Evolutionary conservation across 2,329 filamentous ascomycete genomes (phyloP).

Genomic region (Fusarium cyanostomum): DNA sequence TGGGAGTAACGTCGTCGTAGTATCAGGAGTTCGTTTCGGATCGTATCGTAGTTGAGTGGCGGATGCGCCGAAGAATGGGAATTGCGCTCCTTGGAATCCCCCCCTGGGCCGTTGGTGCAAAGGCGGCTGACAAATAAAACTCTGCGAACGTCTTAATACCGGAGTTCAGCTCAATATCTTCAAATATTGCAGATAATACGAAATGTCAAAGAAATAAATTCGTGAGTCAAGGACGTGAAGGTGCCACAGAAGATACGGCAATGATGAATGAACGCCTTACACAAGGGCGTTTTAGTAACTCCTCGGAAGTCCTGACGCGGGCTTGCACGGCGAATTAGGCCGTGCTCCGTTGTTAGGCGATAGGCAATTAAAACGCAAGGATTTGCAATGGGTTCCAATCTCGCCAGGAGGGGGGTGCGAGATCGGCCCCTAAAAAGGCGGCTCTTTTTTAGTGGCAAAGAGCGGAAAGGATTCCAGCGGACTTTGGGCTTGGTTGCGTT

Average conservation of each 20-base stretch:
- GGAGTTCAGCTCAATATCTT: background rate
- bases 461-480: no score
- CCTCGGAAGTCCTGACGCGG: conserved; percentile 32
- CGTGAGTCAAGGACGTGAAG: background rate
- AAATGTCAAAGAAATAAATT: background rate
- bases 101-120: conserved; percentile 11
- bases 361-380: conserved; percentile 46
- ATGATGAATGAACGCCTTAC: conserved; percentile 2
- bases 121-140: conserved; percentile 40
- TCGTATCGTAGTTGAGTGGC: conserved; percentile 21
- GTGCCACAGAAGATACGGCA: conserved; percentile 6
- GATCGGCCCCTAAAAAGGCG: conserved; percentile 27
- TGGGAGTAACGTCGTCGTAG: background rate
- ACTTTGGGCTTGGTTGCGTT: no score
- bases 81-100: conserved; percentile 18
- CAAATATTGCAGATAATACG: background rate
- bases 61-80: conserved; percentile 6
- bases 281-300: conserved; percentile 25
- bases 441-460: conserved; percentile 21
- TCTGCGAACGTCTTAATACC: conserved; percentile 11
- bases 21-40: conserved; percentile 1
- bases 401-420: conserved; percentile 20
- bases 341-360: conserved; percentile 13
- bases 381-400: conserved; percentile 49
- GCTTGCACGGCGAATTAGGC: conserved; percentile 24